These are phyloP conservation scores for Linum trigynum DNA, from an alignment of 345 rosid genomes.

Conservation along the genomic window DNA sequence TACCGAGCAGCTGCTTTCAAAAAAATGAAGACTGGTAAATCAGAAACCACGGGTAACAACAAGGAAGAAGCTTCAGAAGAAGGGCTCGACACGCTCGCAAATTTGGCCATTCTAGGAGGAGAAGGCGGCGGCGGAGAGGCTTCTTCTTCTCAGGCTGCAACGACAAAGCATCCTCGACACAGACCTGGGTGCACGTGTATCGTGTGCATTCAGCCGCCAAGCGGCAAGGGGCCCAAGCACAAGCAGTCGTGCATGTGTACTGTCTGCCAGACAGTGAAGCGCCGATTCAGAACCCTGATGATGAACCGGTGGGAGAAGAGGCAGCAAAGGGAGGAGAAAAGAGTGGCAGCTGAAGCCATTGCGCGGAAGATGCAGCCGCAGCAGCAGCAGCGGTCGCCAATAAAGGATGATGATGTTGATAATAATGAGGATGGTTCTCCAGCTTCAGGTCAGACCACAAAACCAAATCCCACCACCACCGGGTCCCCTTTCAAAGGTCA, in stretches of 20 bases:
- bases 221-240: slow-evolving; percentile 86
- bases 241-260: slow-evolving; percentile 65
- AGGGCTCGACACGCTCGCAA: slow-evolving; percentile 61
- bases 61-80: slow-evolving; percentile 34
- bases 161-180: slow-evolving; percentile 90
- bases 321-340: not conserved
- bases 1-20: slow-evolving; percentile 32
- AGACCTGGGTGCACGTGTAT: slow-evolving; percentile 89
- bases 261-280: slow-evolving; percentile 62
- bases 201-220: slow-evolving; percentile 89
- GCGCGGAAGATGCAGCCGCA: slow-evolving; percentile 34
- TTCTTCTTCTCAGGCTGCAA: slow-evolving; percentile 53
- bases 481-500: slow-evolving; percentile 55
- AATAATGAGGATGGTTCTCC: slow-evolving; percentile 29
- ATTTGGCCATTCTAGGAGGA: slow-evolving; percentile 57
- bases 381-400: slow-evolving; percentile 19
- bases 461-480: slow-evolving; percentile 37
- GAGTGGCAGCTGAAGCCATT: slow-evolving; percentile 32
- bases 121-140: slow-evolving; percentile 52
- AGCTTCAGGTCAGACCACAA: slow-evolving; percentile 38
- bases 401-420: slow-evolving; percentile 10
- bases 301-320: slow-evolving; percentile 61
- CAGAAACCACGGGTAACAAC: slow-evolving; percentile 23
- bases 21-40: slow-evolving; percentile 45
- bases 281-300: slow-evolving; percentile 67